phyloP scores from a whole-genome alignment of 371 early-diverging fungal genomes.

The Blyttiomyces sp. region DNA sequence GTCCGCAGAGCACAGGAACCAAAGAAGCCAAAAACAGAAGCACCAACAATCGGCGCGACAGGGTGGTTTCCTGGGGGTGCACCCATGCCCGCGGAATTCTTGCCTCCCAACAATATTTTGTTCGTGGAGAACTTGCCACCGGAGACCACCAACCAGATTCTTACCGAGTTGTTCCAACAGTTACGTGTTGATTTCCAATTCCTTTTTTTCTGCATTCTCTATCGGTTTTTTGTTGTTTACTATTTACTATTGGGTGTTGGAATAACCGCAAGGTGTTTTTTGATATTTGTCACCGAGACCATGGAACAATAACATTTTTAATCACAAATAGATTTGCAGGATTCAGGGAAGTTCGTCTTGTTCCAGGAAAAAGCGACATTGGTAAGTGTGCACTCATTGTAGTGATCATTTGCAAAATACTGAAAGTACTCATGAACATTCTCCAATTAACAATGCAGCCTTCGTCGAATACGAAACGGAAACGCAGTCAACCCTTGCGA shows the following conservation, averaged over 20 bases:
- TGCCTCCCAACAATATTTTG: slow-evolving; percentile 81
- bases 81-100: slow-evolving; percentile 60
- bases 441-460: slow-evolving; percentile 31
- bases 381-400: slow-evolving; percentile 38
- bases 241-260: too few relatives aligned
- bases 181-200: slow-evolving; percentile 9
- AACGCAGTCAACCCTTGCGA: slow-evolving; percentile 33
- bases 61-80: slow-evolving; percentile 30
- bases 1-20: slow-evolving; percentile 29
- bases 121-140: slow-evolving; percentile 88
- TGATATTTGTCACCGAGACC: too few relatives aligned
- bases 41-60: slow-evolving; percentile 32
- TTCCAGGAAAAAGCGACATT: slow-evolving; percentile 83
- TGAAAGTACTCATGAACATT: too few relatives aligned
- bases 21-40: slow-evolving; percentile 31
- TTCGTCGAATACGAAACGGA: slow-evolving; percentile 95
- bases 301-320: too few relatives aligned
- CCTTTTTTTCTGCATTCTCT: background rate
- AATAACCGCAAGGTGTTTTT: too few relatives aligned
- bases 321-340: slow-evolving; percentile 66
- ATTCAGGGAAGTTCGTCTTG: slow-evolving; percentile 89
- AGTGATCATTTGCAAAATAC: too few relatives aligned
- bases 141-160: slow-evolving; percentile 41
- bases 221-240: too few relatives aligned
- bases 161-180: slow-evolving; percentile 45